A percentile compares a stretch with the other conserved stretches of the same genome.
phyloP scores from a whole-genome alignment of 1,284 basidiomycete species.

The Thelephora terrestris region DNA sequence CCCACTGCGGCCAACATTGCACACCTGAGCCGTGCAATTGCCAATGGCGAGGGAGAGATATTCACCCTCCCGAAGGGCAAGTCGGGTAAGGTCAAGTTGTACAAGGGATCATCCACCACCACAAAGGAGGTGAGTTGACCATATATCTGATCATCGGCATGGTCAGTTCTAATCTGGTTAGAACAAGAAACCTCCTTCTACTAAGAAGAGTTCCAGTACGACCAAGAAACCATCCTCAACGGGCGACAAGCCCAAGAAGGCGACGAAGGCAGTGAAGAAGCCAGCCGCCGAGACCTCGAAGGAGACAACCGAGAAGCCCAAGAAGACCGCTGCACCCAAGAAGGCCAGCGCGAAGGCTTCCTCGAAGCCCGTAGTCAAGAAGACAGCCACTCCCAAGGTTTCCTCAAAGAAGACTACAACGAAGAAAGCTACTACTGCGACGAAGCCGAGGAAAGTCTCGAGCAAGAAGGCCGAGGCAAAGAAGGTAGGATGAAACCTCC shows the following conservation, averaged over 20 bases:
- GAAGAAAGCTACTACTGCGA: constrained; percentile 2
- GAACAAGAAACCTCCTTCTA: constrained; percentile 1
- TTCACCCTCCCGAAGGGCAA: constrained; percentile 84
- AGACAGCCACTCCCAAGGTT: constrained; percentile 16
- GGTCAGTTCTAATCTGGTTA: background rate
- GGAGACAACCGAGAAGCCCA: background rate
- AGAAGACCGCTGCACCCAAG: background rate
- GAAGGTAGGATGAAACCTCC: background rate
- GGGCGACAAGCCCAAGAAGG: background rate
- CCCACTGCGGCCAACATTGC: constrained; percentile 70
- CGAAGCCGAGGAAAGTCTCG: constrained; percentile 1
- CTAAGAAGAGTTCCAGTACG: constrained; percentile 5
- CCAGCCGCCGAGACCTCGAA: constrained; percentile 2
- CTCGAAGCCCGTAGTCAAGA: constrained; percentile 13
- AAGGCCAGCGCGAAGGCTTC: constrained; percentile 10
- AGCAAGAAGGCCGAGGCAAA: constrained; percentile 12
- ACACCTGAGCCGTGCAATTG: constrained; percentile 77
- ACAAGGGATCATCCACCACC: background rate
- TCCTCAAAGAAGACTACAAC: background rate
- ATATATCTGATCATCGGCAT: background rate
- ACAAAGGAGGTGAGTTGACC: background rate
- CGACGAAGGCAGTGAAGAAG: constrained; percentile 8
- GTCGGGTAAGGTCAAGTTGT: constrained; percentile 24
- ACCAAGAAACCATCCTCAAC: background rate
- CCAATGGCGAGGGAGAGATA: constrained; percentile 69